phyloP scores from a whole-genome alignment of 305 asterid genomes.

The Caryopteris hybrid region DNA sequence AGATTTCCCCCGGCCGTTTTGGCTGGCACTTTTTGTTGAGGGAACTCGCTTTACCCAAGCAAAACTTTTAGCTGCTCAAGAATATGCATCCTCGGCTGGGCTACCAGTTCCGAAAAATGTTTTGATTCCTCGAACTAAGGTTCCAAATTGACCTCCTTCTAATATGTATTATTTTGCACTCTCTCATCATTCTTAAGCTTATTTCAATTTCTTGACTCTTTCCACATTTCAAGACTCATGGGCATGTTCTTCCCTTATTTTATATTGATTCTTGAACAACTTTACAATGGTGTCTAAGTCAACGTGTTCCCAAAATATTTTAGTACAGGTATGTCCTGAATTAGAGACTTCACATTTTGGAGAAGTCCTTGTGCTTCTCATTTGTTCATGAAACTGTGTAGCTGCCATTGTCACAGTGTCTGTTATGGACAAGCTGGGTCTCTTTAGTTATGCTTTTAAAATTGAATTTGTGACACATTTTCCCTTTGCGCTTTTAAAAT shows the following conservation, averaged over 20 bases:
- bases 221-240: background rate
- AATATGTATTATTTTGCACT: background rate
- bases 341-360: background rate
- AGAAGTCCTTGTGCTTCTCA: background rate
- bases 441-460: background rate
- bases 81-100: conserved; percentile 81
- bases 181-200: background rate
- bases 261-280: background rate
- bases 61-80: conserved; percentile 97
- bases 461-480: background rate
- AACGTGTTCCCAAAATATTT: background rate
- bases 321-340: background rate
- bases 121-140: conserved; percentile 98
- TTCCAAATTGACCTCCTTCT: conserved; percentile 26
- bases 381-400: conserved; percentile 11
- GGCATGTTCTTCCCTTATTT: background rate
- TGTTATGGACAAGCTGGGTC: background rate
- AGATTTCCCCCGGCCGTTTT: conserved; percentile 92
- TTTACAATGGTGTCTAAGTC: background rate
- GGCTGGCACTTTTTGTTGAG: conserved; percentile 98
- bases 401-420: background rate
- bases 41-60: conserved; percentile 98
- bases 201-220: background rate
- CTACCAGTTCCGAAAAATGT: conserved; percentile 88
- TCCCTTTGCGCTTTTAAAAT: background rate